Evolutionary conservation across 2,329 filamentous ascomycete genomes (phyloP), one percentile per base, ranked within the genome.

Genomic region (Didymella sp.): DNA sequence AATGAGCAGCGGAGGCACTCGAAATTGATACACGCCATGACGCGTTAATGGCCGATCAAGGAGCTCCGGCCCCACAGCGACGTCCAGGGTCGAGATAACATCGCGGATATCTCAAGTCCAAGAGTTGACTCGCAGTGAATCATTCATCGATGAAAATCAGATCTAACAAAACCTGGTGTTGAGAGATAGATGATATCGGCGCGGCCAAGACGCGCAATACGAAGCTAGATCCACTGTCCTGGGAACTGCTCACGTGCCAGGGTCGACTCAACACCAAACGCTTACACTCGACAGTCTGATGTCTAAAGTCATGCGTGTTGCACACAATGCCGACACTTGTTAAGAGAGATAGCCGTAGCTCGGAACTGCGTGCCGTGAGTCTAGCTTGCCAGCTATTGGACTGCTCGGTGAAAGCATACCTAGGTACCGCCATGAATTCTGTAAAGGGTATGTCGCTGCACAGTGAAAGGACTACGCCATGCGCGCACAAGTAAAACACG

Each of bases 11-110:
- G 54, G 44, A 22, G 30, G 49, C 27, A 25, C 35, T 57, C 48
- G 48, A 57, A 44, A 52, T 44, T 57, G 54, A 57, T 28, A 52
- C 54, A 52, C 54, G 54, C 54, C 54, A 57, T 52, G 54, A 57
- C 54, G 54, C 54, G 54, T 57, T 51, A 47, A 52, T 19, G 48
- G 48, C 31, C 43, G 54, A 57, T 57, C 43, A 44, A 47, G 38
- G 48, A 52, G 43, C 43, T 38, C 6, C 38, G 48, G 54, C 37
- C 54, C 54, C 54, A 57, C 54, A 37, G 37, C 48, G 11, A 42
- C 35, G 37, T 41, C 42, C 48, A 27, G 43, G 43, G 54, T 43
- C 37, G 24, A 57, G 48, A 49, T 46, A 42, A 25, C 31, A n/a
- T 38, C 33, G 28, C 27, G 9, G 24, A 37, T 15, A 33, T 42